Percentiles rank a stretch among this genome's conserved stretches.
phyloP scores from a whole-genome alignment of 768 basidiomycete species.

The Suillus spraguei region DNA sequence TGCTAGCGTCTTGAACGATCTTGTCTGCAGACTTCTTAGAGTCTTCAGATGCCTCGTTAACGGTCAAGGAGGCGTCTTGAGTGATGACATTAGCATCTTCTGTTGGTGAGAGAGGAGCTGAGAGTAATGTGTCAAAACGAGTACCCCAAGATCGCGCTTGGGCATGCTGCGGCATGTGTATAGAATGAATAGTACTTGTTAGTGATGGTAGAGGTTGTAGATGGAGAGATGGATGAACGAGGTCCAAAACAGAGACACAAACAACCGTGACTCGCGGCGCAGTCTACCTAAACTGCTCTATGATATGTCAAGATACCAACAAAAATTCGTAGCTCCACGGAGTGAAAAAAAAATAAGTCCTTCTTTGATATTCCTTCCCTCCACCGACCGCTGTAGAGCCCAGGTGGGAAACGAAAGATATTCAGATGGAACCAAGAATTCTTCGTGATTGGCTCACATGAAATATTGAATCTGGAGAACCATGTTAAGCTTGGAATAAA shows the following conservation, averaged over 20 bases:
- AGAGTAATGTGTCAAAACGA: conserved; percentile 66
- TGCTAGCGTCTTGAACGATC: conserved; percentile 72
- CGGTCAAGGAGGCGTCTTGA: conserved; percentile 15
- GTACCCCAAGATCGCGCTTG: conserved; percentile 65
- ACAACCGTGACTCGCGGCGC: background rate
- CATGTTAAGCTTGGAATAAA: background rate
- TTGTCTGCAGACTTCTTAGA: conserved; percentile 42
- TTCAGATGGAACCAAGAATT: background rate
- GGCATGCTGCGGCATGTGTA: conserved; percentile 48
- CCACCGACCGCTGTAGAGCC: too few species aligned
- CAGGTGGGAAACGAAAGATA: background rate
- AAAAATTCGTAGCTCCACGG: background rate
- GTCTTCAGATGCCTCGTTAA: conserved; percentile 18
- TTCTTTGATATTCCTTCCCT: background rate
- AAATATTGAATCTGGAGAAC: background rate
- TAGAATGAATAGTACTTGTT: conserved; percentile 18
- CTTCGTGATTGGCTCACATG: conserved; percentile 8
- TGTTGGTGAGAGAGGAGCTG: conserved; percentile 49
- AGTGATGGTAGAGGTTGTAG: conserved; percentile 8
- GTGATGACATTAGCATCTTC: conserved; percentile 19
- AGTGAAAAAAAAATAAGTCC: background rate
- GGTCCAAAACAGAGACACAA: conserved; percentile 1
- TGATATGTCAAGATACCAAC: conserved; percentile 1
- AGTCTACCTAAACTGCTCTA: conserved; percentile 5
- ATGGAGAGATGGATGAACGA: background rate